phyloP scores from a whole-genome alignment of 202 grass and related monocot species.

The Setaria italica region DNA sequence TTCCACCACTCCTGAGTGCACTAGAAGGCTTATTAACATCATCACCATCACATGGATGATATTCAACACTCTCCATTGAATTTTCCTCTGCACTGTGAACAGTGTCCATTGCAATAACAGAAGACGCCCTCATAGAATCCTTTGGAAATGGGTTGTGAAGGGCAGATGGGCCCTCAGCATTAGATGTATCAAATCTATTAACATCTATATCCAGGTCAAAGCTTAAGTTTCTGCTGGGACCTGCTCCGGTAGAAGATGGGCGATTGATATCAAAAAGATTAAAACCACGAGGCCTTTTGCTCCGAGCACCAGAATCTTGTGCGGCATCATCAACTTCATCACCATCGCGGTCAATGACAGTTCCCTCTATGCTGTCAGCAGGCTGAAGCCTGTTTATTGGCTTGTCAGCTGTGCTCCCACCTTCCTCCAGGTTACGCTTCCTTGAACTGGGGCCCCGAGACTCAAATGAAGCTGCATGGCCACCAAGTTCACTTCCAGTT shows the following conservation, averaged over 20 bases:
- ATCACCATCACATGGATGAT: constrained; percentile 81
- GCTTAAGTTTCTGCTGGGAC: constrained; percentile 86
- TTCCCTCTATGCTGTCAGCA: constrained; percentile 96
- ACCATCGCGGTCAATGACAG: constrained; percentile 84
- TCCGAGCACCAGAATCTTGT: constrained; percentile 71
- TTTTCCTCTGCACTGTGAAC: constrained; percentile 64
- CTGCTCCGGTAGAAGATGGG: constrained; percentile 87
- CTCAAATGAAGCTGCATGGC: constrained; percentile 87
- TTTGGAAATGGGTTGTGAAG: constrained; percentile 61
- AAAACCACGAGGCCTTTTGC: constrained; percentile 68
- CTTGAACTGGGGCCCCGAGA: constrained; percentile 89
- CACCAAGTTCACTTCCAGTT: constrained; percentile 91
- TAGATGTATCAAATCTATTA: constrained; percentile 66
- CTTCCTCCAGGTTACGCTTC: constrained; percentile 90
- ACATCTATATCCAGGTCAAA: constrained; percentile 86
- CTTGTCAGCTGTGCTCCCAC: constrained; percentile 94
- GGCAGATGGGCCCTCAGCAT: constrained; percentile 56
- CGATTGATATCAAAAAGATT: constrained; percentile 76
- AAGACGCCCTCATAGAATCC: constrained; percentile 88
- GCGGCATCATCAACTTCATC: constrained; percentile 90
- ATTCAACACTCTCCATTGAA: constrained; percentile 99
- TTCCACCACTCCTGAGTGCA: constrained; percentile 72
- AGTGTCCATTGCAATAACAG: constrained; percentile 96
- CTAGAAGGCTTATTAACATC: constrained; percentile 78
- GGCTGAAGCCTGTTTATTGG: constrained; percentile 72